phyloP scores from a whole-genome alignment of 2,329 filamentous ascomycete species.

The Cladosporium halotolerans region DNA sequence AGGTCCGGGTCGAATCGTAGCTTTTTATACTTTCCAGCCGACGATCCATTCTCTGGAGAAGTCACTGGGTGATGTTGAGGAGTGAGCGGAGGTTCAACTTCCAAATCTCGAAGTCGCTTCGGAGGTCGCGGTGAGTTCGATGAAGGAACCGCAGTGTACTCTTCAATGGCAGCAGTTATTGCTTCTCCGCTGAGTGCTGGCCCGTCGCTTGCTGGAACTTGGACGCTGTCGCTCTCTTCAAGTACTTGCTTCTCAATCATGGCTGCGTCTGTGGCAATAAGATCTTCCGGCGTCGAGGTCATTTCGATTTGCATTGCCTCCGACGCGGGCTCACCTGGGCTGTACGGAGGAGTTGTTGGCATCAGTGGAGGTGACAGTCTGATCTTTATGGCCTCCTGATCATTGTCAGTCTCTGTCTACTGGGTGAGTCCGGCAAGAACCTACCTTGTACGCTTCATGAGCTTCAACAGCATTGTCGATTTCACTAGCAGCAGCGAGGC shows the following conservation, averaged over 20 bases:
- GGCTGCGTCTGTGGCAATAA: constrained; percentile 23
- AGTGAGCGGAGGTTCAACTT: constrained; percentile 43
- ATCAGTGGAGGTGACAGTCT: constrained; percentile 45
- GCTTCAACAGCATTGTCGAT: constrained; percentile 16
- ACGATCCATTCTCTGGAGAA: constrained; percentile 26
- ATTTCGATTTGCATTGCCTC: constrained; percentile 25
- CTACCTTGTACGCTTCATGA: background rate
- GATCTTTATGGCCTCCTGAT: constrained; percentile 25
- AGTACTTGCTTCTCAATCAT: constrained; percentile 26
- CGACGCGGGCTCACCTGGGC: constrained; percentile 25
- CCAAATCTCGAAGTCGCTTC: constrained; percentile 32
- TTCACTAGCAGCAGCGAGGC: constrained; percentile 20
- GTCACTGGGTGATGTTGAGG: constrained; percentile 25
- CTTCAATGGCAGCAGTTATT: background rate
- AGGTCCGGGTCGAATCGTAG: constrained; percentile 35
- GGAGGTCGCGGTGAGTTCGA: constrained; percentile 29
- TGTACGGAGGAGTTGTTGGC: constrained; percentile 36
- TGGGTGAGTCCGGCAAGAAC: background rate
- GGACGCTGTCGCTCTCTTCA: constrained; percentile 23
- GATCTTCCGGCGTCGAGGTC: constrained; percentile 25
- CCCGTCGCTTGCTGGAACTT: background rate
- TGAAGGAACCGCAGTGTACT: background rate
- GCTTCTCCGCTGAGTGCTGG: background rate
- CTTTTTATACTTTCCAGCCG: constrained; percentile 36
- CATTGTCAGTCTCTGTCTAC: constrained; percentile 16